phyloP scores from a whole-genome alignment of 148 eudicot genomes.

The Polygonum aviculare region DNA sequence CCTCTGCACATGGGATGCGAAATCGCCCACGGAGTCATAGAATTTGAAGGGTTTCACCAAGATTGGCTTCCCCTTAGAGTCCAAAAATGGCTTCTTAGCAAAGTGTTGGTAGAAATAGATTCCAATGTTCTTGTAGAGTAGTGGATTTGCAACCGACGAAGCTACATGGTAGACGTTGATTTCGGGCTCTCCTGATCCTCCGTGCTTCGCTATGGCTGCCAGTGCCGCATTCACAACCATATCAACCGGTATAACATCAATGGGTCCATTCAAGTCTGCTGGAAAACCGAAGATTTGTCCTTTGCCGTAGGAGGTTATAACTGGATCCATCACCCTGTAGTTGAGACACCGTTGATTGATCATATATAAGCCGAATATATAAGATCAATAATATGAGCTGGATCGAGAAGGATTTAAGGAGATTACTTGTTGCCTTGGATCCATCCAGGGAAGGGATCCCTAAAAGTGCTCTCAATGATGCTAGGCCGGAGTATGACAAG shows the following conservation, averaged over 20 bases:
- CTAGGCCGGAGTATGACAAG: slow-evolving; percentile 89
- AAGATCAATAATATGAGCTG: no score
- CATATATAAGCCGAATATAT: no score
- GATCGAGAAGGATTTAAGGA: background rate
- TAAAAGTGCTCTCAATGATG: slow-evolving; percentile 86
- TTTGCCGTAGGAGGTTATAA: slow-evolving; percentile 77
- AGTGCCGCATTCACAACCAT: slow-evolving; percentile 90
- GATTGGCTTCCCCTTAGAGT: slow-evolving; percentile 63
- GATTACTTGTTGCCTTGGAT: slow-evolving; percentile 88
- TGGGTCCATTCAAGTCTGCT: slow-evolving; percentile 73
- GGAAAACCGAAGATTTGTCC: slow-evolving; percentile 85
- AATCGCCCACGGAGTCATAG: slow-evolving; percentile 70
- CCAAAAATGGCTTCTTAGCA: slow-evolving; percentile 49
- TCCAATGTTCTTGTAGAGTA: slow-evolving; percentile 58
- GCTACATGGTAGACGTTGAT: slow-evolving; percentile 77
- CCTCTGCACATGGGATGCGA: slow-evolving; percentile 65
- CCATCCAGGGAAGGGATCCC: slow-evolving; percentile 96
- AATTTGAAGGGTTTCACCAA: slow-evolving; percentile 58
- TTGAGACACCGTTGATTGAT: no score
- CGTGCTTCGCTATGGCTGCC: slow-evolving; percentile 96
- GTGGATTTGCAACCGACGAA: slow-evolving; percentile 82
- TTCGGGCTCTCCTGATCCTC: slow-evolving; percentile 52
- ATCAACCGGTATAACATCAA: slow-evolving; percentile 95
- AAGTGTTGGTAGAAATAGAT: slow-evolving; percentile 48
- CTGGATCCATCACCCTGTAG: slow-evolving; percentile 95